phyloP scores from a whole-genome alignment of 768 basidiomycete species.

The Russula virescens region DNA sequence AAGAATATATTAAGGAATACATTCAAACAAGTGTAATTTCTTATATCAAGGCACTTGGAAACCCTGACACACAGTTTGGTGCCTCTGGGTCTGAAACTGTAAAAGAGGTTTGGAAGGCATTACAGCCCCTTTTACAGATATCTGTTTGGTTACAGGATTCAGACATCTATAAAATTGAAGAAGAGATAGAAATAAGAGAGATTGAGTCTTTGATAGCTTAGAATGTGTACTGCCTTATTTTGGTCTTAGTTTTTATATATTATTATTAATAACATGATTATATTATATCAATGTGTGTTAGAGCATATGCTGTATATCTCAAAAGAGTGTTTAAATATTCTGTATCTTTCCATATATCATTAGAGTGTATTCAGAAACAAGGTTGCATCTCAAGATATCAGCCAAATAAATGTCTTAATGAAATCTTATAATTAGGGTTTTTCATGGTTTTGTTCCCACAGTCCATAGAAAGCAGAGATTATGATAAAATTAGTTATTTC shows the following conservation, averaged over 20 bases:
- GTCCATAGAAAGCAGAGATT: too few species aligned
- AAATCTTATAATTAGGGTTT: too few species aligned
- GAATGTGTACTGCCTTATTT: not conserved
- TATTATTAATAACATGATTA: not conserved
- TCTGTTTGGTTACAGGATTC: slow-evolving; percentile 7
- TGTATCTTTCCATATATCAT: too few species aligned
- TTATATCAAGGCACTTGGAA: not conserved
- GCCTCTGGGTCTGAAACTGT: not conserved
- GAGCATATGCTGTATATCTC: too few species aligned
- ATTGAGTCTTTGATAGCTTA: slow-evolving; percentile 10
- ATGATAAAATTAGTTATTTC: too few species aligned
- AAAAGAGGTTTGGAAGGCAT: not conserved
- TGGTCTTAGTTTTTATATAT: not conserved
- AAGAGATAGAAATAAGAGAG: slow-evolving; percentile 11
- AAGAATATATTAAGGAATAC: not conserved
- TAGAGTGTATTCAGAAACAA: too few species aligned
- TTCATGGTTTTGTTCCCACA: too few species aligned
- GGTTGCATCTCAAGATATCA: too few species aligned
- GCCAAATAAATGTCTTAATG: too few species aligned
- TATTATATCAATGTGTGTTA: too few species aligned
- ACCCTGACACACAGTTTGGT: not conserved
- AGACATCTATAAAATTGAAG: slow-evolving; percentile 5
- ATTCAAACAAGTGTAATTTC: not conserved
- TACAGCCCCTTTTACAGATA: slow-evolving; percentile 3
- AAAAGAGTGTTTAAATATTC: too few species aligned